Base-by-base conservation (phyloP, 805 yeast genomes). In the Suhomyces faveliae region DNA sequence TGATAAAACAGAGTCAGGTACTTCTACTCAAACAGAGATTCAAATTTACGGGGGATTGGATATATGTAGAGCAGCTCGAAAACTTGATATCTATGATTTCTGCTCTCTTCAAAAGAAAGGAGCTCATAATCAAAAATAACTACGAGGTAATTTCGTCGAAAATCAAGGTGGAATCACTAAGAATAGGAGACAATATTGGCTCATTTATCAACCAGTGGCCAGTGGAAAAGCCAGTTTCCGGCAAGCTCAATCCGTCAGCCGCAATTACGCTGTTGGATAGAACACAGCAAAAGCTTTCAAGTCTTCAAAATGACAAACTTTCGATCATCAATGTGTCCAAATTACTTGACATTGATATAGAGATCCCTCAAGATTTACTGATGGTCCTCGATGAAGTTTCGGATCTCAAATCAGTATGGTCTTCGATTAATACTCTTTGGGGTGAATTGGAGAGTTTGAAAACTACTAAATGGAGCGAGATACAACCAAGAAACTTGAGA, bases 371-470 rank as follows among this genome's bases (percentile, higher is more conserved):
- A 5, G 64, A 64, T 12, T 51, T 82, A 0, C 51, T 55, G 0
- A 55, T 56, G 0, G 55, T 76, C 2, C 19, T 60, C 0, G 76
- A 71, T 3, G 94, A 87, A 51, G 64, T 87, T 1, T 48, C 54
- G 0, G 87, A 84, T 41, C 71, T 84, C 30, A 77, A 71, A 48
- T 57, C 75, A 1, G 89, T 85, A 1, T 88, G 95, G 95, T 56
- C 71, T 1, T 70, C 85, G 0, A 70, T 89, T 29, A 77, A 79
- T 40, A 61, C 73, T 0, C 62, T 86, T 1, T 78, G 81, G 75
- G 64, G 64, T 4, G 62, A 73, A 1, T 58, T 85, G 2, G 71
- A 73, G 17, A 69, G 65, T 4, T 51, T 84, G 15, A 72, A 75
- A 37, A 48, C 49, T 1, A 57, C 63, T 1, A 60, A 61, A 2